Percentiles rank a stretch among this genome's conserved stretches.
These are phyloP conservation scores for Trichoderma gamsii DNA, from an alignment of 495 filamentous ascomycete genomes.

Conservation along the genomic window DNA sequence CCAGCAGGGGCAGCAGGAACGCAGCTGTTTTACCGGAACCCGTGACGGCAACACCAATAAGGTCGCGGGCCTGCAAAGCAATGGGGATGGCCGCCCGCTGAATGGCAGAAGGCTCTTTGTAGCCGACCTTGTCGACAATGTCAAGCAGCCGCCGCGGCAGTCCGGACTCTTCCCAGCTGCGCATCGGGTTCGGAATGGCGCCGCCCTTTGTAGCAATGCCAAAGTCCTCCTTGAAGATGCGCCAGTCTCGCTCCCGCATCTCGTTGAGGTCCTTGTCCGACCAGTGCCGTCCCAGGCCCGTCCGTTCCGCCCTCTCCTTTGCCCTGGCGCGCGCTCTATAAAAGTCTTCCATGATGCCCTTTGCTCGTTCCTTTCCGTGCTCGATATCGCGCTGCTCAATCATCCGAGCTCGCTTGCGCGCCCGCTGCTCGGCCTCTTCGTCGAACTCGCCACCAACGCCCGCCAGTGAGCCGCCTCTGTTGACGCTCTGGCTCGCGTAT, in stretches of 20 bases:
- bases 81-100: conserved; percentile 95
- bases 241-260: conserved; percentile 98
- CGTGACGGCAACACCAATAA: conserved; percentile 96
- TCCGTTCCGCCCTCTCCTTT: conserved; percentile 68
- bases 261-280: conserved; percentile 91
- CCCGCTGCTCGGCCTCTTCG: conserved; percentile 62
- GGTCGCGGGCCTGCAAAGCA: conserved; percentile 83
- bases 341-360: conserved; percentile 77
- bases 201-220: conserved; percentile 90
- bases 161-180: conserved; percentile 81
- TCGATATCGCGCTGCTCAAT: conserved; percentile 74
- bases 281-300: conserved; percentile 82
- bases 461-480: conserved; percentile 59
- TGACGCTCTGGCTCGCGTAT: conserved; percentile 67
- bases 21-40: conserved; percentile 98
- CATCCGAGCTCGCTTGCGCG: conserved; percentile 69
- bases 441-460: conserved; percentile 78
- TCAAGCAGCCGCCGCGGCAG: conserved; percentile 77
- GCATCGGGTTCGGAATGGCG: conserved; percentile 91
- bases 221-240: conserved; percentile 99
- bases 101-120: conserved; percentile 87
- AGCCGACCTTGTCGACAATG: conserved; percentile 79
- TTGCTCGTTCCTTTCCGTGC: conserved; percentile 69
- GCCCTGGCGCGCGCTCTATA: conserved; percentile 24
- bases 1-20: conserved; percentile 88